These are phyloP conservation scores for Brettanomyces sp. DNA, from an alignment of 805 yeast species.

Conservation along the genomic window DNA sequence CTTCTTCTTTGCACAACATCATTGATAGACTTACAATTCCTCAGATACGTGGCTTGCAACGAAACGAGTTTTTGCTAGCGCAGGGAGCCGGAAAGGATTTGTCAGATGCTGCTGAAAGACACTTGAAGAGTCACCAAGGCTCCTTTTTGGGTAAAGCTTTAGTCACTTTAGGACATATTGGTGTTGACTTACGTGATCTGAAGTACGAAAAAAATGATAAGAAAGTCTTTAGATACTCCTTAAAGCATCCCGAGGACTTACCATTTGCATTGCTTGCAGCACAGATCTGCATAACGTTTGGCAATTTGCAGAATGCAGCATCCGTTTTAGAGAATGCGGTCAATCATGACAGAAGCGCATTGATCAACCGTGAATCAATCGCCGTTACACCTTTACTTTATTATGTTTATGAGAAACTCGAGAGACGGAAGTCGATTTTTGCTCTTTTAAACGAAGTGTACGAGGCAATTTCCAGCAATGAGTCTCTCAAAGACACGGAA, in stretches of 20 bases:
- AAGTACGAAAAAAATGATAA: slow-evolving; percentile 15
- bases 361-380: slow-evolving; percentile 25
- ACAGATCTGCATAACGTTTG: slow-evolving; percentile 24
- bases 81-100: slow-evolving; percentile 28
- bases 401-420: slow-evolving; percentile 38
- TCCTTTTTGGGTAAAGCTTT: slow-evolving; percentile 17
- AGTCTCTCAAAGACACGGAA: slow-evolving; percentile 7
- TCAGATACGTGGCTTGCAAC: slow-evolving; percentile 31
- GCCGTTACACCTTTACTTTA: slow-evolving; percentile 42
- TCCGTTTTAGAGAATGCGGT: slow-evolving; percentile 27
- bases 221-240: slow-evolving; percentile 26
- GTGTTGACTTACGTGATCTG: slow-evolving; percentile 6
- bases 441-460: slow-evolving; percentile 25
- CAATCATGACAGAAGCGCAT: slow-evolving; percentile 2
- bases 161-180: slow-evolving; percentile 12
- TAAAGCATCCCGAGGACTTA: slow-evolving; percentile 19
- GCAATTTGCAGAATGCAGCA: slow-evolving; percentile 26
- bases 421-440: slow-evolving; percentile 26
- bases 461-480: slow-evolving; percentile 10
- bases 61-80: slow-evolving; percentile 37
- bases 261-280: slow-evolving; percentile 25
- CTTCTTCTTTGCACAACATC: slow-evolving; percentile 18
- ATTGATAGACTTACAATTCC: slow-evolving; percentile 26
- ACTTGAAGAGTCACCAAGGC: slow-evolving; percentile 12
- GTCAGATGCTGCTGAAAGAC: slow-evolving; percentile 10